A percentile compares a stretch with the other conserved stretches of the same genome.
These are phyloP conservation scores for Metschnikowia chrysomelidarum DNA, from an alignment of 805 yeast species.

Conservation along the genomic window DNA sequence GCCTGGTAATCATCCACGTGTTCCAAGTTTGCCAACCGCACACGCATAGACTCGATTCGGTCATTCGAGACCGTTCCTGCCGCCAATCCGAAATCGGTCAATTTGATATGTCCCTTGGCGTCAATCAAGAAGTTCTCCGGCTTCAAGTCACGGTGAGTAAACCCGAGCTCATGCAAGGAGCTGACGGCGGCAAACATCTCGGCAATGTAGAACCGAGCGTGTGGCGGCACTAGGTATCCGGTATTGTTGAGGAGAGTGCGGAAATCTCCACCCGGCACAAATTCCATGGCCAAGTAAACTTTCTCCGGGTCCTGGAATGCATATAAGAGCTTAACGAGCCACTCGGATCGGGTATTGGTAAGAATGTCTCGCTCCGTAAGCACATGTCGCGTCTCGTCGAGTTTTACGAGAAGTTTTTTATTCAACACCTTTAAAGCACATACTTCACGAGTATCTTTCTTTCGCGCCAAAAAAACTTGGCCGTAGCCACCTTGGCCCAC, in stretches of 20 bases:
- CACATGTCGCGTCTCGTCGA: slow-evolving; percentile 94
- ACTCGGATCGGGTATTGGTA: slow-evolving; percentile 92
- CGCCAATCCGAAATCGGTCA: slow-evolving; percentile 96
- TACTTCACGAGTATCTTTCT: slow-evolving; percentile 90
- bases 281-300: slow-evolving; percentile 96
- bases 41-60: slow-evolving; percentile 88
- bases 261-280: slow-evolving; percentile 99
- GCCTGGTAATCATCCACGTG: slow-evolving; percentile 61
- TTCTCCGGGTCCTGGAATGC: slow-evolving; percentile 93
- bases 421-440: slow-evolving; percentile 93
- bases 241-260: slow-evolving; percentile 92
- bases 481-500: slow-evolving; percentile 99
- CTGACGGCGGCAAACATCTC: slow-evolving; percentile 97
- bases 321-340: slow-evolving; percentile 91
- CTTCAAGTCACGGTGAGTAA: slow-evolving; percentile 94
- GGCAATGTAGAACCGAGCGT: slow-evolving; percentile 89
- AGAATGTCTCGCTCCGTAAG: slow-evolving; percentile 94
- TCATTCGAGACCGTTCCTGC: slow-evolving; percentile 94
- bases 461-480: slow-evolving; percentile 93
- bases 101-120: slow-evolving; percentile 84
- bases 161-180: slow-evolving; percentile 90
- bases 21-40: slow-evolving; percentile 64
- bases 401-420: slow-evolving; percentile 78
- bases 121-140: slow-evolving; percentile 93
- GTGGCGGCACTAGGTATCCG: slow-evolving; percentile 89